phyloP scores from a whole-genome alignment of 306 rosid species.

The Quercus agrifolia region DNA sequence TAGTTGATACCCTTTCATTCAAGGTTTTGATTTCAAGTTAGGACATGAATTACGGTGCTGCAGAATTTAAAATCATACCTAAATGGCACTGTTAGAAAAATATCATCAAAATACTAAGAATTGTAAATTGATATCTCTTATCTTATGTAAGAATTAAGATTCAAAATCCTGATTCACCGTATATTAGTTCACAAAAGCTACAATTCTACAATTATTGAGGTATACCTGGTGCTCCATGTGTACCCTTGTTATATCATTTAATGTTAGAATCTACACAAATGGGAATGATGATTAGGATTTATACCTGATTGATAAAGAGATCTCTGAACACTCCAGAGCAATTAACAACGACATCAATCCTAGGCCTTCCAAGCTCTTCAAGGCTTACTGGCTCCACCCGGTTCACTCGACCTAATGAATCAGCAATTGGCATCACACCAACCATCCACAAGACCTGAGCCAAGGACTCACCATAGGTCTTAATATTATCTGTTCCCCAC shows the following conservation, averaged over 20 bases:
- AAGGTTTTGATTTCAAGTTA: background rate
- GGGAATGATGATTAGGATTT: background rate
- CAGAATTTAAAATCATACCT: background rate
- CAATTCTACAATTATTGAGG: background rate
- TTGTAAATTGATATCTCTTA: background rate
- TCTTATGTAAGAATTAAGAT: background rate
- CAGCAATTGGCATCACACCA: constrained; percentile 85
- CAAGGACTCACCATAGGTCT: constrained; percentile 96
- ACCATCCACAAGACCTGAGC: constrained; percentile 98
- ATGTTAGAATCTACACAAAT: background rate
- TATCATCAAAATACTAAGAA: background rate
- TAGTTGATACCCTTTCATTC: background rate
- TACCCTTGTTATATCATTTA: background rate
- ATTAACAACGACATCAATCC: constrained; percentile 94
- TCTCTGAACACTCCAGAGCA: constrained; percentile 99
- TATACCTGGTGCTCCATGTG: background rate
- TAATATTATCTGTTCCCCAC: constrained; percentile 98
- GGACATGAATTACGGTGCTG: background rate
- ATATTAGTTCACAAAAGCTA: background rate
- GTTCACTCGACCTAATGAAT: constrained; percentile 84
- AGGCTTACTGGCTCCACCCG: constrained; percentile 73
- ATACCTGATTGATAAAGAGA: constrained; percentile 97
- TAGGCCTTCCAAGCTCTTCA: constrained; percentile 99
- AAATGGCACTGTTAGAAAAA: background rate
- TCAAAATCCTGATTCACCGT: background rate